Base-by-base conservation (phyloP, 2,329 filamentous ascomycete species). In the Lasiodiplodia gonubiensis region DNA sequence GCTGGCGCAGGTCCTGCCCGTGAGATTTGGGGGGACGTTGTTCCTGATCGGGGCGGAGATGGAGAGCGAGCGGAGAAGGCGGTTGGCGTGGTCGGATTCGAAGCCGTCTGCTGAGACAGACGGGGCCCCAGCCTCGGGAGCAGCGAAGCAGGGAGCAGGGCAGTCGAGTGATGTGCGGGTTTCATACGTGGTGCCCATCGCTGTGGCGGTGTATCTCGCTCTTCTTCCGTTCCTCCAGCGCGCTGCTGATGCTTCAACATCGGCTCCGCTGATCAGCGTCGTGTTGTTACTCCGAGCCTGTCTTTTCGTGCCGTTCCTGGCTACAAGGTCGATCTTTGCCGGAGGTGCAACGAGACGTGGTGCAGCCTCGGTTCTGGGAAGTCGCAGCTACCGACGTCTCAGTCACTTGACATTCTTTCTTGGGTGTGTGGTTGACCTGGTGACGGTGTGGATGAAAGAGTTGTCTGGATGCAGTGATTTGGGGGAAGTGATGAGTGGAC, bases 1-100 rank as follows among this genome's bases (percentile, higher is more conserved):
- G 33, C n/a, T 57, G 54, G 54, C 54, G 54, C 54, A 57, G 54
- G 33, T 57, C 21, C 16, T 57, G 54, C 54, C 54, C n/a, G 54
- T 42, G 33, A 16, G 33, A 2, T 57, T 57, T 42, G 54, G 35
- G 23, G 12, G 6, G 54, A 21, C 37, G 54, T 3, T 57, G 33
- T 42, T 57, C 10, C 21, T 57, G 7, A 25, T 57, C 5, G 33
- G 54, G 33, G 48, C 11, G 48, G 48, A 23, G 48, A 33, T 33
- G 2, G 30, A 33, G 7, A 10, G 7, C 8, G 30, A 33, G 30
- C 7, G 10, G 30, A 33, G 52, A 37, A 12, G 18, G n/a, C 27
- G 52, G 18, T n/a, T 23, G 48, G 21, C 11, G 30, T n/a, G 27
- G 11, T 37, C 27, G 14, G 16, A 14, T n/a, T 5, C 52, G 27